A percentile compares a stretch with the other conserved stretches of the same genome.
Conservation (phyloP, 2,329 filamentous ascomycete genomes). For the Chrysosporium keratinophilum region DNA sequence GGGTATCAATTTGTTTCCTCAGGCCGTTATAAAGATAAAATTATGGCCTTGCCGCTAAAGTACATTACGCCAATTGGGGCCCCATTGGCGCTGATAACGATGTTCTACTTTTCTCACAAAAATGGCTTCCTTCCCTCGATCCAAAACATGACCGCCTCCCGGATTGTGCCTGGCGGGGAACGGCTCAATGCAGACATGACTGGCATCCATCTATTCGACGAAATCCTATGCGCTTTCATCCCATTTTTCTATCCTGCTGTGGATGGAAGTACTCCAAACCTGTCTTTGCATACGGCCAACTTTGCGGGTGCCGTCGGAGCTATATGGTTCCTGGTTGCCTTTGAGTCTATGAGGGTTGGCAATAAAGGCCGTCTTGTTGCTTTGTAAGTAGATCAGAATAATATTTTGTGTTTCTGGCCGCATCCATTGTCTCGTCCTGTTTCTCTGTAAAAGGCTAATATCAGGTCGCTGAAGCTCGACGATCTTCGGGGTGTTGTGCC, state of each 20-base stretch:
- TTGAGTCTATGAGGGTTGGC: conserved; percentile 36
- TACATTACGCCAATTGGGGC: conserved; percentile 23
- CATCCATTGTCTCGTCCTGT: background rate
- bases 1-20: background rate
- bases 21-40: background rate
- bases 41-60: background rate
- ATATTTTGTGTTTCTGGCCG: background rate
- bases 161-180: conserved; percentile 22
- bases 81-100: conserved; percentile 21
- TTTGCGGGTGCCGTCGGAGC: conserved; percentile 35
- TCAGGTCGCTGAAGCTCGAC: conserved; percentile 19
- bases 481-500: conserved; percentile 34
- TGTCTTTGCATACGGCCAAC: conserved; percentile 30
- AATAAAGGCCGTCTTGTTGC: background rate
- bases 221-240: conserved; percentile 25
- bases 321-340: conserved; percentile 34
- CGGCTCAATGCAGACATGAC: conserved; percentile 28
- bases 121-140: conserved; percentile 25
- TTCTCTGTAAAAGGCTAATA: background rate
- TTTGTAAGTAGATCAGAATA: background rate
- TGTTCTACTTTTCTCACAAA: conserved; percentile 26
- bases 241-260: conserved; percentile 34
- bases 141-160: conserved; percentile 18
- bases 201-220: conserved; percentile 26
- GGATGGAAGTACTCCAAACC: conserved; percentile 29